Evolutionary conservation across 2,329 filamentous ascomycete species (phyloP), one percentile per base, ranked within the genome.

Genomic region (Cercospora sp.): DNA sequence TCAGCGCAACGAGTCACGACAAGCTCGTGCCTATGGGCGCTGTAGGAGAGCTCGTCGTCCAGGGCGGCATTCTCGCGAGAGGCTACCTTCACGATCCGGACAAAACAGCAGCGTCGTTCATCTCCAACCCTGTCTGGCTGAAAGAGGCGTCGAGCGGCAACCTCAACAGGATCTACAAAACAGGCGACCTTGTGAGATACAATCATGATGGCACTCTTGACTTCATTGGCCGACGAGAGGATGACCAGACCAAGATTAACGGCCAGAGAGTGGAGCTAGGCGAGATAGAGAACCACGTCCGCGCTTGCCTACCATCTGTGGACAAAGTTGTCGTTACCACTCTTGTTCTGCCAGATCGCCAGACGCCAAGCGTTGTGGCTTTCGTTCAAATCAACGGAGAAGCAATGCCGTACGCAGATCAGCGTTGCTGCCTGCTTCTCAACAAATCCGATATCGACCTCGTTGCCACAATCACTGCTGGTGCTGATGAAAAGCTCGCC

Each of bases 1-100:
- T 67, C 13, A 62, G 67, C 36, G 65, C 59, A 6, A 31, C 66
- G 20, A 64, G 68, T 31, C 63, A 66, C n/a, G 48, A 70, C n/a
- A 58, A 64, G 8, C 51, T 71, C 1, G 60, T 63, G 6, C 59
- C 62, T 28, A 60, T 59, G 59, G 69, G 62, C 48, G 67, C 31
- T 31, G 33, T 57, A 1, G 83, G 83, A 10, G 83, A 84, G 69
- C 73, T 84, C 61, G 70, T 84, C 0, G 68, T 84, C 1, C 81
- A 83, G 69, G 81, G 82, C 7, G 79, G 79, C 51, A 80, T 79
- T 20, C 73, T 84, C n/a, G 81, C 78, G 1, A 77, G 78, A n/a
- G 83, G 79, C 8, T 84, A 84, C 64, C 75, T 83, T 2, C 71
- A 76, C 45, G 72, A 75, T 30, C 16, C 57, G 8, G 33, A 60